Percentiles rank a stretch among this genome's conserved stretches.
Conservation (phyloP, 2,329 filamentous ascomycete species). For the Epicoccum sorghinum region DNA sequence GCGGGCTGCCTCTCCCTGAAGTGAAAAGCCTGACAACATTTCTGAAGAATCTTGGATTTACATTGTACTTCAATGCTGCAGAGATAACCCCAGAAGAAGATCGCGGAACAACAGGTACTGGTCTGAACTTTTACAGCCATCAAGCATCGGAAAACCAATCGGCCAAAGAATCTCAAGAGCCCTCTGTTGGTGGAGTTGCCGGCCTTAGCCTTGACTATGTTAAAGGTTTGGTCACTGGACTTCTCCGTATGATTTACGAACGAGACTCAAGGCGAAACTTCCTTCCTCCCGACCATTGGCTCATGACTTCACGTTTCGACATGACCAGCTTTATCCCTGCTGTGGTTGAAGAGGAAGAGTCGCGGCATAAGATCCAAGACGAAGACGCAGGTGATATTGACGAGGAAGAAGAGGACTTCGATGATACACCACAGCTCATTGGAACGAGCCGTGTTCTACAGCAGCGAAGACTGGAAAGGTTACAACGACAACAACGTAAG, state of each 20-base stretch:
- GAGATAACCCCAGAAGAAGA: conserved; percentile 61
- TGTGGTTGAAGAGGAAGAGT: conserved; percentile 86
- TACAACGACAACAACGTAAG: conserved; percentile 69
- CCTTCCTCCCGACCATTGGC: conserved; percentile 83
- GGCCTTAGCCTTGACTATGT: conserved; percentile 80
- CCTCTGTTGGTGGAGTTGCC: conserved; percentile 65
- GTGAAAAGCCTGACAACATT: conserved; percentile 79
- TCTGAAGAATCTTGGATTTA: conserved; percentile 88
- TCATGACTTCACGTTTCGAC: conserved; percentile 88
- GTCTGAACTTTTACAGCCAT: conserved; percentile 45
- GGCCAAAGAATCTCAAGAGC: conserved; percentile 42
- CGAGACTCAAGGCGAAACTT: conserved; percentile 89
- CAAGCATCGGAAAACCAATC: conserved; percentile 26
- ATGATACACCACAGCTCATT: conserved; percentile 49
- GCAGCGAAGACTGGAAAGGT: conserved; percentile 65
- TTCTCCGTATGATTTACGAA: conserved; percentile 89
- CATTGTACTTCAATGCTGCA: conserved; percentile 81
- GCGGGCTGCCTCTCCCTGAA: conserved; percentile 73
- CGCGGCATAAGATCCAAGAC: conserved; percentile 69
- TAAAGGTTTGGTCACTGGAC: conserved; percentile 76
- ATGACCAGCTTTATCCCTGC: conserved; percentile 86
- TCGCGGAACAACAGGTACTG: conserved; percentile 55
- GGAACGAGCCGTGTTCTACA: conserved; percentile 68
- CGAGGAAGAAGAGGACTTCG: conserved; percentile 49
- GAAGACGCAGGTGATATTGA: conserved; percentile 65